These are phyloP conservation scores for Aegilops sharonensis DNA, from an alignment of 176 grass and related monocot genomes.

Conservation along the genomic window DNA sequence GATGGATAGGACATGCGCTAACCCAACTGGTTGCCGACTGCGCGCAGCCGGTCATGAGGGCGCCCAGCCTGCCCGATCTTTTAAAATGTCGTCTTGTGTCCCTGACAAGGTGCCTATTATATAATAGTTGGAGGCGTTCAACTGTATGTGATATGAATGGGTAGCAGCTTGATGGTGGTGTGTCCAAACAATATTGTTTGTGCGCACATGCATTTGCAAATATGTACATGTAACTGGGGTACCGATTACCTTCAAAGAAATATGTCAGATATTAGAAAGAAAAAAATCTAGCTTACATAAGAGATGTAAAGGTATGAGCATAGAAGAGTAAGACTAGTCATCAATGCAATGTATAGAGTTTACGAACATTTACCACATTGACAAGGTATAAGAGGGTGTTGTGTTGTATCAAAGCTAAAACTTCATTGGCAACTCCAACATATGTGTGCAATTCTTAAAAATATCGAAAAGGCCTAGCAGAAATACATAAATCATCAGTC, in stretches of 20 bases:
- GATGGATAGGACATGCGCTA: no score
- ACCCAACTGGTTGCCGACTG: no score
- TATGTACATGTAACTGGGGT: neutral
- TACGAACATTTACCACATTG: conserved; percentile 85
- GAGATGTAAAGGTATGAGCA: neutral
- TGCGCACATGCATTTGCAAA: neutral
- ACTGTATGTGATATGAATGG: conserved; percentile 6
- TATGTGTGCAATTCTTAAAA: conserved; percentile 84
- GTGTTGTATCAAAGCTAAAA: conserved; percentile 80
- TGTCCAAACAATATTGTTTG: neutral
- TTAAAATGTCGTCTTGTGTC: no score
- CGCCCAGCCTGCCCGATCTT: no score
- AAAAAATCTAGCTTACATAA: neutral
- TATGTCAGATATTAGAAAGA: conserved; percentile 1
- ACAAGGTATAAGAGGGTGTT: conserved; percentile 82
- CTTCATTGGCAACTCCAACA: conserved; percentile 87
- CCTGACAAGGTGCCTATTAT: neutral
- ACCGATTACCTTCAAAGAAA: neutral
- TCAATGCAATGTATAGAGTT: neutral
- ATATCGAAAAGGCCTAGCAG: conserved; percentile 71
- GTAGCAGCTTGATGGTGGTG: conserved; percentile 9
- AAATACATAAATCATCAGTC: conserved; percentile 36
- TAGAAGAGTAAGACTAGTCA: conserved; percentile 3
- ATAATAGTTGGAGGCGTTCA: neutral
- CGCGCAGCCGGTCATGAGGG: no score